Evolutionary conservation across 768 basidiomycete genomes (phyloP).

Genomic region (Hygrophorus russula): DNA sequence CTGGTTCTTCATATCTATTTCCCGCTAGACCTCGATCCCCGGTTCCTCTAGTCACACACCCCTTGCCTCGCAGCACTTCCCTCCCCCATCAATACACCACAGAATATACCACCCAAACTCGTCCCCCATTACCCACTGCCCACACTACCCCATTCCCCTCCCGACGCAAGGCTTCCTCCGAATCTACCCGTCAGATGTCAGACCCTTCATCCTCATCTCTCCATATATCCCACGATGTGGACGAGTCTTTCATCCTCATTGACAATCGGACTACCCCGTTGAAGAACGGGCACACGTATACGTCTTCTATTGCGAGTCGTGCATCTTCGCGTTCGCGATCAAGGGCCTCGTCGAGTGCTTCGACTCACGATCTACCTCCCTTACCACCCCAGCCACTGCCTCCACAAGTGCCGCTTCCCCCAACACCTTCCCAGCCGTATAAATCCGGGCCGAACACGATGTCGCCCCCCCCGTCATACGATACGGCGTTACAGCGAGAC

Average conservation of each 20-base stretch:
- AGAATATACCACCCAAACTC: constrained; percentile 12
- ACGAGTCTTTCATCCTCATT: neutral
- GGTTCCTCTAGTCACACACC: constrained; percentile 15
- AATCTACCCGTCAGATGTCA: constrained; percentile 1
- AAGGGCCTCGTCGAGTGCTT: constrained; percentile 4
- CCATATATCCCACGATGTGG: neutral
- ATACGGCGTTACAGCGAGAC: no score
- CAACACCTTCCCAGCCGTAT: no score
- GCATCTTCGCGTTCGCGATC: constrained; percentile 1
- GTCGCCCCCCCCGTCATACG: no score
- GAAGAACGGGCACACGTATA: neutral
- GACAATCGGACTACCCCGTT: neutral
- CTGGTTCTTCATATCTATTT: constrained; percentile 20
- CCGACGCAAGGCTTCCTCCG: neutral
- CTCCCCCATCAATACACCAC: constrained; percentile 22
- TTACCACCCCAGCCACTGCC: constrained; percentile 2
- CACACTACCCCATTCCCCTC: neutral
- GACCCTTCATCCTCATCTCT: neutral
- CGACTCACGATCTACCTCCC: constrained; percentile 2
- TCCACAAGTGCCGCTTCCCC: neutral
- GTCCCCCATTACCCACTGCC: constrained; percentile 7
- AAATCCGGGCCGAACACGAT: no score
- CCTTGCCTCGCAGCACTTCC: constrained; percentile 24
- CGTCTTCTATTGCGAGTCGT: constrained; percentile 1
- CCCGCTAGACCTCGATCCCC: constrained; percentile 20